Evolutionary conservation across 768 basidiomycete species (phyloP), one percentile per base, ranked within the genome.

Genomic region (Amanita phalloides): DNA sequence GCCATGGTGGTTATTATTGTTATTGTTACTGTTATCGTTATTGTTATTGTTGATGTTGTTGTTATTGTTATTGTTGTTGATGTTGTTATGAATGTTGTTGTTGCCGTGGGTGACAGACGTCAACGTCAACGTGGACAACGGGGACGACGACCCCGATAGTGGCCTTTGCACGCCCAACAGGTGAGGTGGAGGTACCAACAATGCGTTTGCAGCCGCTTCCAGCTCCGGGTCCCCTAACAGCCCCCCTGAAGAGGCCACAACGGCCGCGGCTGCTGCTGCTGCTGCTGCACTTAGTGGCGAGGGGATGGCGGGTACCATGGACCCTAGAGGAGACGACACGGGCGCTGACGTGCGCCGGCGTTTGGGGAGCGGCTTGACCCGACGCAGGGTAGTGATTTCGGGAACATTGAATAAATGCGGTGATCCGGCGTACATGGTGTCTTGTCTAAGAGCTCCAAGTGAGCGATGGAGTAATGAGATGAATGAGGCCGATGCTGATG

Each of bases 321-420:
- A 10, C 11, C 26, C 37, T n/a, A 49, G 17, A 5, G 45, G 6
- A 20, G 33, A 35, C 20, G 46, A 36, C 11, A 10, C 23, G 8
- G 35, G 37, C 23, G 48, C 37, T 10, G 48, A 48, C 23, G 77
- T 82, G 54, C 82, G 78, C 55, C 82, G 75, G 57, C 87, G 78
- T 68, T 87, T 88, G 25, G 88, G 86, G 38, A 88, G 73, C 37
- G 88, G 87, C 62, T 87, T 89, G 60, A 88, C 75, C 56, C 81
- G 72, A 57, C 86, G 74, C 48, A 80, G 68, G 36, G 76, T 64
- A 39, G 78, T 77, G 62, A 81, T 77, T 60, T 84, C 82, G 57
- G 81, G 75, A 52, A 74, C 68, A 67, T 84, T 83, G 69, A 82
- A 81, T 57, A 78, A 69, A 48, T 82, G 77, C 49, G 81, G 76